Evolutionary conservation across 306 rosid species (phyloP).

Genomic region (Cajanus cajan): DNA sequence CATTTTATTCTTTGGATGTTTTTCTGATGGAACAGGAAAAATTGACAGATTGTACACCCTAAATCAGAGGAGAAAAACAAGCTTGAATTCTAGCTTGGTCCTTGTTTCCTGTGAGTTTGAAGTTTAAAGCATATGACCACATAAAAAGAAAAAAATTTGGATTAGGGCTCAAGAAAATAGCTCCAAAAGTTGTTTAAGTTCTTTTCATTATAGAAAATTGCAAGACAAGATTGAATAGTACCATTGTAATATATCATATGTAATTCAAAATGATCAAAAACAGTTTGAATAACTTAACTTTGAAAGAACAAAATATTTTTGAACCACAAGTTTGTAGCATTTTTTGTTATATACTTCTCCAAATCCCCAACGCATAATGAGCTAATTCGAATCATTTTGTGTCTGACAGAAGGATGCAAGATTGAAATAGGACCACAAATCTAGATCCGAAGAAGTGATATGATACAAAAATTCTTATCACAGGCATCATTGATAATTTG

Average conservation of each 20-base stretch:
- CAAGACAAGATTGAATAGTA: not conserved
- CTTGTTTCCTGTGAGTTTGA: not conserved
- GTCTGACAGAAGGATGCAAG: not conserved
- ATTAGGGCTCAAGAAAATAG: not conserved
- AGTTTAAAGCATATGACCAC: not conserved
- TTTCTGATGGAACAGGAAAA: not conserved
- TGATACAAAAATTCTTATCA: not conserved
- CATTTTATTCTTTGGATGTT: not conserved
- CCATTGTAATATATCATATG: not conserved
- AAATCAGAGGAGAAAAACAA: not conserved
- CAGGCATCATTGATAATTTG: not conserved
- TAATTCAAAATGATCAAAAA: slow-evolving; percentile 4
- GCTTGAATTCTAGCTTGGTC: slow-evolving; percentile 1
- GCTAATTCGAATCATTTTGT: not conserved
- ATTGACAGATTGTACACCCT: not conserved
- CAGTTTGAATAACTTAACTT: not conserved
- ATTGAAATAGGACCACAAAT: not conserved
- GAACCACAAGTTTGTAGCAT: not conserved
- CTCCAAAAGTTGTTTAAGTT: not conserved
- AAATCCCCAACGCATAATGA: not conserved
- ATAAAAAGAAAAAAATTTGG: not conserved
- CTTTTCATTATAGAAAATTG: not conserved
- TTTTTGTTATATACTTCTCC: not conserved
- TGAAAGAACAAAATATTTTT: not conserved
- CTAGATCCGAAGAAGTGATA: not conserved